Conservation (phyloP, 2,329 filamentous ascomycete genomes). For the Cercospora zeae-maydis region DNA sequence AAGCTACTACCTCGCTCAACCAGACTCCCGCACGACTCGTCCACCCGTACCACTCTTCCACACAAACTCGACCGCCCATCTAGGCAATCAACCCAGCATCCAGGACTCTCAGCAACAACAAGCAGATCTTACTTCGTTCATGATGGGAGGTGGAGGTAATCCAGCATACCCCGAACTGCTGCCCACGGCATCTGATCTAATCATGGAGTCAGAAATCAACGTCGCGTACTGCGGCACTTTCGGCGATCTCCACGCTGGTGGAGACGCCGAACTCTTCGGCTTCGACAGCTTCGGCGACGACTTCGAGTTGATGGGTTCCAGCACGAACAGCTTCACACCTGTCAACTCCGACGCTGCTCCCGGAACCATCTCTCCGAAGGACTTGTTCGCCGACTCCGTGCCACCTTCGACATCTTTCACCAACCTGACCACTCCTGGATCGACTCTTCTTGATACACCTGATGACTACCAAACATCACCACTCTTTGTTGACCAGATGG, state of each 20-base stretch:
- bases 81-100: slow-evolving; percentile 27
- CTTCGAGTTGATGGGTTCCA: slow-evolving; percentile 32
- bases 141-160: slow-evolving; percentile 58
- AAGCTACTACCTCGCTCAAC: slow-evolving; percentile 39
- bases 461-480: slow-evolving; percentile 76
- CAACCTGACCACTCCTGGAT: slow-evolving; percentile 74
- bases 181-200: slow-evolving; percentile 24
- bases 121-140: slow-evolving; percentile 34
- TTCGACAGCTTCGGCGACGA: slow-evolving; percentile 28
- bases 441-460: slow-evolving; percentile 72
- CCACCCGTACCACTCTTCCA: slow-evolving; percentile 71
- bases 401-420: slow-evolving; percentile 81
- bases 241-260: slow-evolving; percentile 40
- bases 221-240: slow-evolving; percentile 47
- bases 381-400: slow-evolving; percentile 72
- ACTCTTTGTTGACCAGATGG: slow-evolving; percentile 58
- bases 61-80: slow-evolving; percentile 39
- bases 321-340: slow-evolving; percentile 41
- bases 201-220: slow-evolving; percentile 42
- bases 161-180: slow-evolving; percentile 18
- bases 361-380: slow-evolving; percentile 76
- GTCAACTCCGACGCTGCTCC: slow-evolving; percentile 42
- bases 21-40: slow-evolving; percentile 35
- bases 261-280: slow-evolving; percentile 30
- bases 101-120: slow-evolving; percentile 42